A percentile compares a stretch with the other conserved stretches of the same genome.
phyloP scores from a whole-genome alignment of 345 rosid species.

The Dimocarpus longan region DNA sequence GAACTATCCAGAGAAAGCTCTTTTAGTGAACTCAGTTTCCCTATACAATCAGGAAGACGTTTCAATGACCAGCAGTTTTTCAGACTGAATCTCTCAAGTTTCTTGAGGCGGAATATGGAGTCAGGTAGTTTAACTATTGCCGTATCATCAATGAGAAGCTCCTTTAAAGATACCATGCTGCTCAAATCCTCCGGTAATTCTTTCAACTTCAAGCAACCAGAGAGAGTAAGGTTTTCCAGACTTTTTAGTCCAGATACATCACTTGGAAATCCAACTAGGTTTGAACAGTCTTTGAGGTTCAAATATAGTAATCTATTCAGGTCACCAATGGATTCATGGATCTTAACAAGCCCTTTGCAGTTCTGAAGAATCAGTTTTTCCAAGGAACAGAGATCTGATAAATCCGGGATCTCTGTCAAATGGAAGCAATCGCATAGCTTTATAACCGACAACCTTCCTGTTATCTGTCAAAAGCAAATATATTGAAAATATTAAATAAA shows the following conservation, averaged over 20 bases:
- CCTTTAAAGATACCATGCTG: constrained; percentile 18
- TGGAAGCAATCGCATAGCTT: neutral
- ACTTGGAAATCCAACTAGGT: constrained; percentile 11
- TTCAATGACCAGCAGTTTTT: constrained; percentile 10
- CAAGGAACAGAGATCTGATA: neutral
- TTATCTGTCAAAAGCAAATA: neutral
- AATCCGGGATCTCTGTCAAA: constrained; percentile 8
- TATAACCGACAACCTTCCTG: neutral
- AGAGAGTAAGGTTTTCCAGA: constrained; percentile 5
- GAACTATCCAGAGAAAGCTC: constrained; percentile 23
- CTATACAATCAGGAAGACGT: constrained; percentile 17
- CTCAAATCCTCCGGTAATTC: constrained; percentile 20
- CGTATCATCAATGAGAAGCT: constrained; percentile 28
- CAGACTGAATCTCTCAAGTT: constrained; percentile 24
- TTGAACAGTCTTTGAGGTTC: constrained; percentile 3
- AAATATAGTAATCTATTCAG: neutral
- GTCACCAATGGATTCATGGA: constrained; percentile 1
- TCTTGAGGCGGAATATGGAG: constrained; percentile 17
- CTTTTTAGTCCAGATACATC: constrained; percentile 1
- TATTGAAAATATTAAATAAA: neutral
- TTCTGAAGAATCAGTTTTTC: constrained; percentile 13
- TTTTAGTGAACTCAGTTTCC: constrained; percentile 19
- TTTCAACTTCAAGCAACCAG: constrained; percentile 2
- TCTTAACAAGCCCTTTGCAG: neutral
- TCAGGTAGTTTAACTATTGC: constrained; percentile 7